phyloP scores from a whole-genome alignment of 2,329 filamentous ascomycete genomes.

The Fonsecaea monophora region DNA sequence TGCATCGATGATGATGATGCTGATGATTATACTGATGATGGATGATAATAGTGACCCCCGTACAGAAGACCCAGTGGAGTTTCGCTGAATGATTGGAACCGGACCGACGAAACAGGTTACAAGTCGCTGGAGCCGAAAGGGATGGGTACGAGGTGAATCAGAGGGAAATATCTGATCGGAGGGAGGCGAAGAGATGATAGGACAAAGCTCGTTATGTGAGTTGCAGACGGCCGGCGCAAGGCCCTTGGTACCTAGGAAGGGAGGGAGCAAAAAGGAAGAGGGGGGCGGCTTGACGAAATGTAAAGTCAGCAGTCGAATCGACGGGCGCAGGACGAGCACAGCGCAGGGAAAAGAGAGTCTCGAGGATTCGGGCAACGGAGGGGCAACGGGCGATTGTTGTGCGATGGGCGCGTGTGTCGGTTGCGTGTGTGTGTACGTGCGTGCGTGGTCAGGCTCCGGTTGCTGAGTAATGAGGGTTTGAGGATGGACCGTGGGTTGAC shows the following conservation, averaged over 20 bases:
- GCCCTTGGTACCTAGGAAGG: neutral
- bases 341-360: neutral
- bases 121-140: neutral
- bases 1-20: slow-evolving; percentile 27
- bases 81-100: slow-evolving; percentile 6
- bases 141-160: slow-evolving; percentile 5
- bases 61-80: slow-evolving; percentile 12
- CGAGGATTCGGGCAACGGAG: neutral
- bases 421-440: neutral
- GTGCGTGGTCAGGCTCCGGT: slow-evolving; percentile 14
- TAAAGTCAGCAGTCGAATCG: slow-evolving; percentile 10
- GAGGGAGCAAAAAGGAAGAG: neutral
- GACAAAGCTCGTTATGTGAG: slow-evolving; percentile 6
- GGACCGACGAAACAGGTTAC: slow-evolving; percentile 8
- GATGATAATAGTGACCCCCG: slow-evolving; percentile 5
- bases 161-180: slow-evolving; percentile 4
- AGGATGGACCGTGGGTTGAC: neutral
- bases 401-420: neutral
- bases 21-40: slow-evolving; percentile 11
- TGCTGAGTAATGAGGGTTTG: slow-evolving; percentile 27
- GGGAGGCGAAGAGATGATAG: neutral
- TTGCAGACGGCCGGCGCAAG: neutral
- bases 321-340: neutral
- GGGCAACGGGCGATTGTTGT: neutral
- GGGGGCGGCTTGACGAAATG: slow-evolving; percentile 8